Conservation (phyloP, 2,329 filamentous ascomycete genomes). For the Pyrenochaeta sp. region DNA sequence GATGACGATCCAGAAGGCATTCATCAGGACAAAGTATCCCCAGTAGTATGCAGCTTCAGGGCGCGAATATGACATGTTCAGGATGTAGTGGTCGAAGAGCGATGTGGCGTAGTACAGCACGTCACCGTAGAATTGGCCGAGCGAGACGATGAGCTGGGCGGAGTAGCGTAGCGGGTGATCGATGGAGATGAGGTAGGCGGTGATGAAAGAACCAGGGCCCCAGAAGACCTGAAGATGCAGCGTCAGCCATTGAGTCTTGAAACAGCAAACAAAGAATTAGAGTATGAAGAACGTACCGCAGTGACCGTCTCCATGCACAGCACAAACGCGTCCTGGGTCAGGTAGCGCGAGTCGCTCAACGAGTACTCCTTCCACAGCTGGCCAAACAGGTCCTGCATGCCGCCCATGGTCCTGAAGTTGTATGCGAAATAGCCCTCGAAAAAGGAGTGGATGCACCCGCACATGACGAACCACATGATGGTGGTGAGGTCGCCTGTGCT, state of each 20-base stretch:
- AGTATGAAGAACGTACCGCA: conserved; percentile 62
- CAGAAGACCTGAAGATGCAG: conserved; percentile 61
- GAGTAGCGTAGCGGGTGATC: conserved; percentile 66
- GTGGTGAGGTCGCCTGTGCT: conserved; percentile 64
- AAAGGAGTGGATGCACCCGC: conserved; percentile 76
- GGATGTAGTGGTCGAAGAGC: conserved; percentile 66
- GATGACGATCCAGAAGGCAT: conserved; percentile 72
- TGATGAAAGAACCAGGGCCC: conserved; percentile 68
- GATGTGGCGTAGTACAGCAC: conserved; percentile 71
- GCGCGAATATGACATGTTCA: conserved; percentile 64
- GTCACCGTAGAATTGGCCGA: conserved; percentile 72
- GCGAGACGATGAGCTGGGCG: conserved; percentile 67
- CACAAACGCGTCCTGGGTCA: conserved; percentile 80
- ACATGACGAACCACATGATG: conserved; percentile 79
- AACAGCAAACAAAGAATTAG: not conserved
- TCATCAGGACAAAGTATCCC: conserved; percentile 73
- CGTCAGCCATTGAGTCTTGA: conserved; percentile 4
- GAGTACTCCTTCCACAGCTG: conserved; percentile 96
- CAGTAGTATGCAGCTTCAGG: conserved; percentile 72
- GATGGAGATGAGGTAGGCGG: conserved; percentile 63
- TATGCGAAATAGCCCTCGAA: conserved; percentile 87
- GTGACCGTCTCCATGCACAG: conserved; percentile 89
- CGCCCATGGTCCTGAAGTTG: conserved; percentile 71
- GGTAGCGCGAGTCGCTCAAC: conserved; percentile 84
- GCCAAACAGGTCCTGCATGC: conserved; percentile 76